Base-by-base conservation (phyloP, 768 basidiomycete genomes). In the Mycena vulgaris region DNA sequence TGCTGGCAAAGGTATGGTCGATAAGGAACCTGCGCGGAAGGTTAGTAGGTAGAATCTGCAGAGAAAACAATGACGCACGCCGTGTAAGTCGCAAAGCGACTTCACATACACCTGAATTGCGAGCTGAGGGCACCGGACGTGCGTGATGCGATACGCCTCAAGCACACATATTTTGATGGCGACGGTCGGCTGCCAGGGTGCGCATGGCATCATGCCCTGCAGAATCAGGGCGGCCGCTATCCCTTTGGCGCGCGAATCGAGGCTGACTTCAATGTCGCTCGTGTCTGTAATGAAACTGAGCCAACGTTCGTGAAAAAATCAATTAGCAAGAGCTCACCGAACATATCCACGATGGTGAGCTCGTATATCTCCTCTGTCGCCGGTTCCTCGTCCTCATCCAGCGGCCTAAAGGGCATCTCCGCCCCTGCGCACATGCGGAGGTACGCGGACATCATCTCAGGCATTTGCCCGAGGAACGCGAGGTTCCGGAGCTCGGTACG, bases 41-140 rank as follows among this genome's bases (percentile, higher is more conserved):
- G 3, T 49, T 27, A 25, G 27, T 11, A 8, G 6, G 14, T 37
- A 7, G 35, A 7, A 17, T 5, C n/a, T 27, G 16, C n/a, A 49
- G 4, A 25, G 6, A 49, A 3, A 17, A 49, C 17, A 28, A 49
- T n/a, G 8, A 49, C 23, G 25, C 23, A 49, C 48, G 9, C 48
- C 48, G 48, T 45, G 42, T 25, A 66, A 66, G 2, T 63, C 59
- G 21, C 35, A 30, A 51, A 47, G 42, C 9, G 42, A 45, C 42
- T 45, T 25, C 65, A 68, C 27, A 23, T 62, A 74, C 1, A 66
- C 61, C 40, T 73, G 52, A 14, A 71, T 66, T 3, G 69, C 55
- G 13, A 75, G 66, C 27, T 68, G 63, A n/a, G n/a, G n/a, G n/a
- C n/a, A n/a, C n/a, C n/a, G n/a, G n/a, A n/a, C n/a, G n/a, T n/a